These are phyloP conservation scores for Pilatotrama ljubarskyi DNA, from an alignment of 768 basidiomycete species.

Conservation along the genomic window DNA sequence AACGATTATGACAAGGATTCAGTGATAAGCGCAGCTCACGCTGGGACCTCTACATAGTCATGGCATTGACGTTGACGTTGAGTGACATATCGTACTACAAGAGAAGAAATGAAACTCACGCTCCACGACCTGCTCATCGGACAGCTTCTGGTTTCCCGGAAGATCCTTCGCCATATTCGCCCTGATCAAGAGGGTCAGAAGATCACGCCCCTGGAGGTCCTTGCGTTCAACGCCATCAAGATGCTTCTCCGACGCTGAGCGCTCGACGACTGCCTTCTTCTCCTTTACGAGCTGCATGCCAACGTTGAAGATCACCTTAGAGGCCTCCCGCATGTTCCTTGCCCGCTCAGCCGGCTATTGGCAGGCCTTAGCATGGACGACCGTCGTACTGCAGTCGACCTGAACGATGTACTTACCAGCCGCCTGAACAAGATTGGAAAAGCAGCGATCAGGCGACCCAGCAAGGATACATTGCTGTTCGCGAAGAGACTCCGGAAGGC, in stretches of 20 bases:
- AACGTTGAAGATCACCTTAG: constrained; percentile 25
- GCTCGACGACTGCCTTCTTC: constrained; percentile 32
- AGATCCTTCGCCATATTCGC: too few relatives aligned
- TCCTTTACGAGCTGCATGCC: constrained; percentile 31
- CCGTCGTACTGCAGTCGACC: too few relatives aligned
- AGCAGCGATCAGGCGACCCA: not conserved
- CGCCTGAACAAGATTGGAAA: constrained; percentile 23
- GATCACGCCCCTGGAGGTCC: too few relatives aligned
- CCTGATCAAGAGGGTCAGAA: too few relatives aligned
- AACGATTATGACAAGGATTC: too few relatives aligned
- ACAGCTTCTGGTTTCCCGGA: constrained; percentile 34
- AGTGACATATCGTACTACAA: too few relatives aligned
- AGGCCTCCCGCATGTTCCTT: constrained; percentile 5
- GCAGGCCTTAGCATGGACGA: not conserved
- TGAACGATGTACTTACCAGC: constrained; percentile 14
- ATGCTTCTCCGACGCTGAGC: constrained; percentile 22
- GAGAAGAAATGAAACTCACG: constrained; percentile 37
- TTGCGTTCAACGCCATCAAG: constrained; percentile 31
- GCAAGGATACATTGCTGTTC: not conserved
- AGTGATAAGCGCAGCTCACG: constrained; percentile 12
- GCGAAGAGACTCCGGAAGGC: constrained; percentile 31
- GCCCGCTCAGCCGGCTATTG: constrained; percentile 5
- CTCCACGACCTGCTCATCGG: constrained; percentile 62
- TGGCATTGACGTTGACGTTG: too few relatives aligned
- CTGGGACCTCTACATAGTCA: constrained; percentile 25